Base-by-base conservation (phyloP, 768 basidiomycete species). In the Suillus placidus region DNA sequence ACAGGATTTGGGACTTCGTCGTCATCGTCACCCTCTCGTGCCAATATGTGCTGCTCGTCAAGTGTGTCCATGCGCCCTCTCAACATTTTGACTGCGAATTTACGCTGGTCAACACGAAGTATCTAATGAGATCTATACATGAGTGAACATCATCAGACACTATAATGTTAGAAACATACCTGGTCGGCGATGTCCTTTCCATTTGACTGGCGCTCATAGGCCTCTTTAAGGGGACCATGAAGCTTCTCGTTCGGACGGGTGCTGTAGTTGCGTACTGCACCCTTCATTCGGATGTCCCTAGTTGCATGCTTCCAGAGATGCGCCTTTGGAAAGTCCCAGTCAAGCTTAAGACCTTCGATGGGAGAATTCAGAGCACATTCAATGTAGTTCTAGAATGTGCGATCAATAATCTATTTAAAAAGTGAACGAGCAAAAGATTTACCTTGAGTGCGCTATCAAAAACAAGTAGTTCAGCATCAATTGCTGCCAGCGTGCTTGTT, bases 361-460 rank as follows among this genome's bases (percentile, higher is more conserved):
- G 42, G 42, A 20, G 42, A 43, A 16, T 18, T 43, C 8, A 43
- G 18, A 43, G 42, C 42, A 8, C 42, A 43, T 18, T 43, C 6
- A 3, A 43, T 20, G 18, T 43, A 43, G 16, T 43, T 18, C 42
- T 43, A 43, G 42, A 43, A 43, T 43, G 42, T 16, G 42, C 20
- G 42, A 40, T 40, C 38, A 40, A 14, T 14, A 40, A 40, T 40
- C 38, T 40, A 43, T 43, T 43, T 43, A 43, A 7, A 20, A 43
- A 18, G 42, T 43, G 42, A 43, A 20, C 20, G 42, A 43, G 7
- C 42, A 20, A 43, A 43, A 43, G 6, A 20, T 20, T 43, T 60
- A 78, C 79, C 63, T 74, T 40, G 7, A 79, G 57, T 3, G 62
- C 37, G 0, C 10, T 35, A 13, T 68, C 65, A 60, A 75, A 78